Evolutionary conservation across 2,329 filamentous ascomycete species (phyloP).

Genomic region (Coleophoma eucalyptorum): DNA sequence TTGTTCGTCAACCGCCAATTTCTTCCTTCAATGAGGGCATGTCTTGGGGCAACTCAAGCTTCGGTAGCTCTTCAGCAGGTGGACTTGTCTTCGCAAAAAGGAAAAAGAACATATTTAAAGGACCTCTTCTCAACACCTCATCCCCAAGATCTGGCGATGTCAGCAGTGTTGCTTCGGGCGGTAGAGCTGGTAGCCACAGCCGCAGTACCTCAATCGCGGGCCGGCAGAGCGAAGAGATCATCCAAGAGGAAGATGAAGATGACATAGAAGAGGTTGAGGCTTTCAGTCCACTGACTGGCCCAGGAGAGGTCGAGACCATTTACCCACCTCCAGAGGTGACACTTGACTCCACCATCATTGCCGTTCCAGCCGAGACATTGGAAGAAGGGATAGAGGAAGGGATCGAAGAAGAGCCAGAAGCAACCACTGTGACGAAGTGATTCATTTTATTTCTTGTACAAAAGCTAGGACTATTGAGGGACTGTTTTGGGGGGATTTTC

Average conservation of each 20-base stretch:
- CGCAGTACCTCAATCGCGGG: slow-evolving; percentile 62
- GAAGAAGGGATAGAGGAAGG: too few species aligned
- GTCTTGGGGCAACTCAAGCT: slow-evolving; percentile 43
- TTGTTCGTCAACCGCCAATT: slow-evolving; percentile 62
- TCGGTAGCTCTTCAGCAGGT: slow-evolving; percentile 54
- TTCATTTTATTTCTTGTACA: too few species aligned
- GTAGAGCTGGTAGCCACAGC: slow-evolving; percentile 33
- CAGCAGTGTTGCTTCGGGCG: slow-evolving; percentile 15
- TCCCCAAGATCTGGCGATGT: slow-evolving; percentile 19
- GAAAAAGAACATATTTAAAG: slow-evolving; percentile 80
- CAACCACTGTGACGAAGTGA: too few species aligned
- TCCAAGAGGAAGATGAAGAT: slow-evolving; percentile 60
- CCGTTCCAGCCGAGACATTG: too few species aligned
- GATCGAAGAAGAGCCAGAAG: too few species aligned
- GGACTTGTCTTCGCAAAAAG: slow-evolving; percentile 76
- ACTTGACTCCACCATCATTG: background rate
- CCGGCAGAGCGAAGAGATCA: slow-evolving; percentile 68
- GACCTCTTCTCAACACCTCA: slow-evolving; percentile 57
- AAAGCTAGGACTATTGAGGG: too few species aligned
- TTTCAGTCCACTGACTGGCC: slow-evolving; percentile 45
- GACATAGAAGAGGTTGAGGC: slow-evolving; percentile 47
- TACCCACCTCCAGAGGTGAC: slow-evolving; percentile 7
- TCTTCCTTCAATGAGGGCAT: slow-evolving; percentile 55
- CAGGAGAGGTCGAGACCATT: slow-evolving; percentile 21
- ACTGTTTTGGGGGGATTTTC: too few species aligned